phyloP scores from a whole-genome alignment of 495 filamentous ascomycete species.

The Delitschia confertaspora region DNA sequence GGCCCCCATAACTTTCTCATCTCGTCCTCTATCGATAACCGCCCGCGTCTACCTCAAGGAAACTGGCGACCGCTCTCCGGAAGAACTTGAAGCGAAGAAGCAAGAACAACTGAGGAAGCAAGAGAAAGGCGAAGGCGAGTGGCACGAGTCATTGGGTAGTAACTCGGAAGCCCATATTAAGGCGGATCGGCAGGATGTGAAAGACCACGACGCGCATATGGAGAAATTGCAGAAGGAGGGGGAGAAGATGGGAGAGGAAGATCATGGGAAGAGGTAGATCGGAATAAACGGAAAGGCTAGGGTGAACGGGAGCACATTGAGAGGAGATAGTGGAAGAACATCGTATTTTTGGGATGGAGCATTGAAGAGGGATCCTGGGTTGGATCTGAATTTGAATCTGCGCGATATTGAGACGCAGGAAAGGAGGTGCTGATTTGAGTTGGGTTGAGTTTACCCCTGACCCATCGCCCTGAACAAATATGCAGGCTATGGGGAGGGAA shows the following conservation, averaged over 20 bases:
- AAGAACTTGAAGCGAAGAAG: conserved; percentile 29
- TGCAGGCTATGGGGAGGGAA: too few relatives aligned
- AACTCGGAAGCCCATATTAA: conserved; percentile 25
- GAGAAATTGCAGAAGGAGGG: conserved; percentile 33
- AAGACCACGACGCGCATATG: conserved; percentile 31
- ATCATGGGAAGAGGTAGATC: not conserved
- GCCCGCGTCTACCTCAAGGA: conserved; percentile 23
- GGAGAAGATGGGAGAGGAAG: conserved; percentile 27
- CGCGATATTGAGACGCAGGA: too few relatives aligned
- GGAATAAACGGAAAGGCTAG: too few relatives aligned
- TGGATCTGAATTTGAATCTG: too few relatives aligned
- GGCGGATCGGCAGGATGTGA: conserved; percentile 30
- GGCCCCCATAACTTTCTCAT: too few relatives aligned
- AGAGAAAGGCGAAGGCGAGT: conserved; percentile 30
- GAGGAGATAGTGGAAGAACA: too few relatives aligned
- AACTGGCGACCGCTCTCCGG: conserved; percentile 24
- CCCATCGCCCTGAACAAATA: too few relatives aligned
- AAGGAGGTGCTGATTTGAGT: too few relatives aligned
- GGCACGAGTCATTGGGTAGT: conserved; percentile 32
- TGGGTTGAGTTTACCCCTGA: too few relatives aligned
- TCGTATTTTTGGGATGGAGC: too few relatives aligned
- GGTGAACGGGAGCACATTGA: too few relatives aligned
- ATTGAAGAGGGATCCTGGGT: too few relatives aligned
- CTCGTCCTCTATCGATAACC: conserved; percentile 4
- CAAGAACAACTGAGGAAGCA: conserved; percentile 33